phyloP scores from a whole-genome alignment of 208 protist genomes.

The Leptomonas pyrrhocoris region DNA sequence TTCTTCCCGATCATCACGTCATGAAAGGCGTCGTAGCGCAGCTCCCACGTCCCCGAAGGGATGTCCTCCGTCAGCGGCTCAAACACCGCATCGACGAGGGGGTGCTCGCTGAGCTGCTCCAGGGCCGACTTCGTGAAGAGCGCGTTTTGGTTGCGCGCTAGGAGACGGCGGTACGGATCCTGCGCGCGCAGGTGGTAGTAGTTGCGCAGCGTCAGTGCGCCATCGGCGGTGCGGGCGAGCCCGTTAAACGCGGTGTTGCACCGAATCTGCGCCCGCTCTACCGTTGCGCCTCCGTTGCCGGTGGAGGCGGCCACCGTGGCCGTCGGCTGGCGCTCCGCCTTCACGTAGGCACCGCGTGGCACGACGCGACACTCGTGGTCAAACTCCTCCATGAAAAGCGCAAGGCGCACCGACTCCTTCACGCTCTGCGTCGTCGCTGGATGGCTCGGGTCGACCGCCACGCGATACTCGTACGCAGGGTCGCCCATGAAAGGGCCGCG shows the following conservation, averaged over 20 bases:
- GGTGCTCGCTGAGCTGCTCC: slow-evolving; percentile 64
- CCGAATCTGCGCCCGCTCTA: slow-evolving; percentile 26
- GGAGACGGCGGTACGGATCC: slow-evolving; percentile 72
- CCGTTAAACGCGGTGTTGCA: slow-evolving; percentile 66
- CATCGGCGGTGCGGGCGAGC: slow-evolving; percentile 42
- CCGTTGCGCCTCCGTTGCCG: not conserved
- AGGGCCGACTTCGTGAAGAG: slow-evolving; percentile 58
- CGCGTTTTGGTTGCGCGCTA: slow-evolving; percentile 44
- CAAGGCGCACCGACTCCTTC: slow-evolving; percentile 83
- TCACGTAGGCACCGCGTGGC: slow-evolving; percentile 81
- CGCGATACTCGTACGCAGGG: slow-evolving; percentile 87
- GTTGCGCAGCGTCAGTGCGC: slow-evolving; percentile 68
- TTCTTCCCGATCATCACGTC: slow-evolving; percentile 75
- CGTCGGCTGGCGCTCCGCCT: slow-evolving; percentile 42
- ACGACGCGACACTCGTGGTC: slow-evolving; percentile 85
- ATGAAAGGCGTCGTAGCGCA: slow-evolving; percentile 71
- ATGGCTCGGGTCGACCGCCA: slow-evolving; percentile 31
- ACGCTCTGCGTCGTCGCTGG: slow-evolving; percentile 20
- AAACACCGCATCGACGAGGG: slow-evolving; percentile 69
- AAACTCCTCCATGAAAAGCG: slow-evolving; percentile 81
- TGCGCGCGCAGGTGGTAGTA: slow-evolving; percentile 83
- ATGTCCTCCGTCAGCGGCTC: slow-evolving; percentile 78
- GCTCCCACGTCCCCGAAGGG: slow-evolving; percentile 68
- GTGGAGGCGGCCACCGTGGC: slow-evolving; percentile 8
- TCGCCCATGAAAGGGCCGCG: slow-evolving; percentile 82